Conservation (phyloP, 1,284 basidiomycete genomes). For the Boletus smithii region DNA sequence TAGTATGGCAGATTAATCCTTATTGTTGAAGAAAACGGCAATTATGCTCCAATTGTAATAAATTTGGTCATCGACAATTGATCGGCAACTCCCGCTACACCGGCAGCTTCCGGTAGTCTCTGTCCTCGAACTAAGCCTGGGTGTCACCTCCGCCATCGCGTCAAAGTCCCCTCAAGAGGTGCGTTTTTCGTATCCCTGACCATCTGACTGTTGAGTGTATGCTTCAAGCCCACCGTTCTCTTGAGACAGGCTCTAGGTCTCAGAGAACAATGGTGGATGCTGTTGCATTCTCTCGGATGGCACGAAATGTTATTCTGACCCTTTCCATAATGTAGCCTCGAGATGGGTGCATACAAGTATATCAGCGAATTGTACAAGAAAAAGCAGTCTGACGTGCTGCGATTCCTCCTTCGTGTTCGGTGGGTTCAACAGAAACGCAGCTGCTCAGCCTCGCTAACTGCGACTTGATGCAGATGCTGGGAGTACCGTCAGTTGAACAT, state of each 20-base stretch:
- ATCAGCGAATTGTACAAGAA: conserved; percentile 95
- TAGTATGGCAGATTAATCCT: no score
- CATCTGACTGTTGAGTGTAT: neutral
- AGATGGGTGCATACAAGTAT: conserved; percentile 95
- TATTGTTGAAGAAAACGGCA: conserved; percentile 20
- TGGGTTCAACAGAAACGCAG: conserved; percentile 38
- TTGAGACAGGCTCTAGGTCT: conserved; percentile 6
- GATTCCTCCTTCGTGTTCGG: conserved; percentile 97
- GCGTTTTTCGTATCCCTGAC: conserved; percentile 17
- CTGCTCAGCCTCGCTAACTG: conserved; percentile 11
- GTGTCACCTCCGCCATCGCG: conserved; percentile 9
- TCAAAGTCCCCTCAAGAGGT: conserved; percentile 29
- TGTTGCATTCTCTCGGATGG: conserved; percentile 19
- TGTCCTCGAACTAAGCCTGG: neutral
- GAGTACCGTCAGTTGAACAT: conserved; percentile 98
- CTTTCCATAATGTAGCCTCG: conserved; percentile 28
- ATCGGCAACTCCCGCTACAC: conserved; percentile 24
- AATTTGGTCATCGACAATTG: conserved; percentile 20
- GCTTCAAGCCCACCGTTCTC: conserved; percentile 6
- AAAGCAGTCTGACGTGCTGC: conserved; percentile 96
- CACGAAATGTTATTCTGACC: conserved; percentile 18
- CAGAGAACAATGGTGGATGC: conserved; percentile 29
- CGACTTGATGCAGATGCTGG: conserved; percentile 77
- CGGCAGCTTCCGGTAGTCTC: conserved; percentile 22
- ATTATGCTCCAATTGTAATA: neutral